Evolutionary conservation across 768 basidiomycete genomes (phyloP).

Genomic region (Agaricus blazei): DNA sequence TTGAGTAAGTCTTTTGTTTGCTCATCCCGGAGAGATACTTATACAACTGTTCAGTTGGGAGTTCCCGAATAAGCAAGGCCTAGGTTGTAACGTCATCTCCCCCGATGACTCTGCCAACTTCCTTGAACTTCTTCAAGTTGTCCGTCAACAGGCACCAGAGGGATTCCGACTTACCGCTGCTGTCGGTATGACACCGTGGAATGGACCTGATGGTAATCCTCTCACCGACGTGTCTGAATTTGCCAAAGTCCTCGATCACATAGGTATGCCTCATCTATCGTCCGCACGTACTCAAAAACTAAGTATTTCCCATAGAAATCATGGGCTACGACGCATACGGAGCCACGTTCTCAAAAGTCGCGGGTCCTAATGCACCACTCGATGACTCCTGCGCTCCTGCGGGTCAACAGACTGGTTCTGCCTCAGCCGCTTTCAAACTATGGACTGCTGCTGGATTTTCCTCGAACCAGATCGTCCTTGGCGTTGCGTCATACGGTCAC

Average conservation of each 20-base stretch:
- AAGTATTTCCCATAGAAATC: constrained; percentile 29
- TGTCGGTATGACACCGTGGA: constrained; percentile 36
- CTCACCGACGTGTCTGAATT: constrained; percentile 68
- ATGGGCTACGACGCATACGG: constrained; percentile 61
- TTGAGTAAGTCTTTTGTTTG: constrained; percentile 30
- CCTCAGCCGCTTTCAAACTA: constrained; percentile 56
- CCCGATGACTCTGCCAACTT: constrained; percentile 70
- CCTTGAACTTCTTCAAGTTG: constrained; percentile 68
- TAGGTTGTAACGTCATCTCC: constrained; percentile 64
- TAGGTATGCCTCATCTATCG: constrained; percentile 24
- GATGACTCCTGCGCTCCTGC: constrained; percentile 60
- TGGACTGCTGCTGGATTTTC: constrained; percentile 79
- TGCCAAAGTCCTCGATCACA: constrained; percentile 52
- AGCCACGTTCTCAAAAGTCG: constrained; percentile 38
- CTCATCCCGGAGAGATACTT: background rate
- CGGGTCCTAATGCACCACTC: constrained; percentile 84
- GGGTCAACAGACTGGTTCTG: constrained; percentile 58
- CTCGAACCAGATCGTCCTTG: constrained; percentile 61
- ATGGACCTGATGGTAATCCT: constrained; percentile 51
- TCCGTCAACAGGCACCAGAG: constrained; percentile 49
- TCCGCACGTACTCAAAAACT: background rate
- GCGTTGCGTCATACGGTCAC: constrained; percentile 78
- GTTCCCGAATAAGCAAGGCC: constrained; percentile 66
- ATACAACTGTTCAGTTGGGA: constrained; percentile 57
- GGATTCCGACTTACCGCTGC: constrained; percentile 55